Base-by-base conservation (phyloP, 768 basidiomycete species). In the Boletus reticulatus region DNA sequence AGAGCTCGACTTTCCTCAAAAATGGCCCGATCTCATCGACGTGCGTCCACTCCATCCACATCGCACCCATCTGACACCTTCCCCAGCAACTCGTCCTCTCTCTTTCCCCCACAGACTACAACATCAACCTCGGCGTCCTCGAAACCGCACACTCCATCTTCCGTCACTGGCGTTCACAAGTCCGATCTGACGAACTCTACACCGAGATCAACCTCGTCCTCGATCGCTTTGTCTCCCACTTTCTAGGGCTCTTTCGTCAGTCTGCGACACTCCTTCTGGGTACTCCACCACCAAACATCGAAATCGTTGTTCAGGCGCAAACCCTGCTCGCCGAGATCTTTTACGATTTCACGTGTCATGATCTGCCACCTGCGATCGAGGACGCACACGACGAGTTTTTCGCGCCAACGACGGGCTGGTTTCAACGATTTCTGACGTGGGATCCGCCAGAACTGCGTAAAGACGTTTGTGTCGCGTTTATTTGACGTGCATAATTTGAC, bases 111-210 rank as follows among this genome's bases (percentile, higher is more conserved):
- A 82, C 87, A 4, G 85, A 96, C 63, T 95, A 92, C 67, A 85
- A 86, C 56, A 71, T 91, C 59, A 98, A 97, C 70, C 77, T 95
- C 22, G 92, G 90, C 46, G 91, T 99, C 10, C 80, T 99, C 43
- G 84, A 97, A 67, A 94, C 94, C 0, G 94, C 94, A 0, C 97
- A 98, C 70, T 95, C 93, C 38, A 98, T 99, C 65, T 98, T 98
- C 76, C 82, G 79, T 42, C 88, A 87, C 45, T 99, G 96, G 96
- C 84, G 96, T 43, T 85, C 92, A 2, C 89, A 89, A 63, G 89
- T 94, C 59, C 85, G 94, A 55, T 89, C 91, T 13, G 89, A 99
- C 72, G 71, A 80, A 39, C 84, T 99, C 44, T 98, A 87, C 76
- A 79, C 85, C 4, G 90, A 89, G 64, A 98, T 99, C 78, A 97